Base-by-base conservation (phyloP, 345 rosid genomes). In the Rhodomyrtus tomentosa region DNA sequence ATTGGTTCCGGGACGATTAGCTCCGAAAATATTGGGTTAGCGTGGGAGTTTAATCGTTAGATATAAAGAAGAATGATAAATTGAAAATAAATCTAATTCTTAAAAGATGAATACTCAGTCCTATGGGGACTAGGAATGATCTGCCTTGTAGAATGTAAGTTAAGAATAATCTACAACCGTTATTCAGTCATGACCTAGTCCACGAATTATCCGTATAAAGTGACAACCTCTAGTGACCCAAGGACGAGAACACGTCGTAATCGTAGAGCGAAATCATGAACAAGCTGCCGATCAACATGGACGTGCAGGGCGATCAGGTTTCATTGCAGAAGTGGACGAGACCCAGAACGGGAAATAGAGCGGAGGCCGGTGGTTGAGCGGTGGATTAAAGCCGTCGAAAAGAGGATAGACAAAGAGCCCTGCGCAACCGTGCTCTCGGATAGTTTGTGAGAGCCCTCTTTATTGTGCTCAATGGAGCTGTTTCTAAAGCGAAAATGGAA, bases 211-310 rank as follows among this genome's bases (percentile, higher is more conserved):
- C 73, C 73, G 7, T 15, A 18, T 53, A 20, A 18, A 52, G 55
- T 18, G 55, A 52, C 20, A 52, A 6, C 55, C 55, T 6, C 24
- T 53, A 5, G 21, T 53, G 24, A 20, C 55, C 9, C 24, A 59
- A 15, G 27, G 91, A 89, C 68, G 83, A 4, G 86, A 83, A 89
- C 91, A 88, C 85, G 18, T 88, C 83, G 82, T 85, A 89, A 4
- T 90, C 92, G n/a, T 89, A 86, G 7, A 91, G 88, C 15, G 88
- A 4, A 12, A 87, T 89, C 85, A 87, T 80, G 83, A 91, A 91
- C 83, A 85, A 7, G 85, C 86, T 88, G 11, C 91, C 91, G 8
- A 88, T 53, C 83, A 59, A 86, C 4, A 90, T 85, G 51, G 84
- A 59, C 7, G 90, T 88, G 76, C 90, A 87, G n/a, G 93, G 91